These are phyloP conservation scores for Calycina herbarum DNA, from an alignment of 2,329 filamentous ascomycete species.

Conservation along the genomic window DNA sequence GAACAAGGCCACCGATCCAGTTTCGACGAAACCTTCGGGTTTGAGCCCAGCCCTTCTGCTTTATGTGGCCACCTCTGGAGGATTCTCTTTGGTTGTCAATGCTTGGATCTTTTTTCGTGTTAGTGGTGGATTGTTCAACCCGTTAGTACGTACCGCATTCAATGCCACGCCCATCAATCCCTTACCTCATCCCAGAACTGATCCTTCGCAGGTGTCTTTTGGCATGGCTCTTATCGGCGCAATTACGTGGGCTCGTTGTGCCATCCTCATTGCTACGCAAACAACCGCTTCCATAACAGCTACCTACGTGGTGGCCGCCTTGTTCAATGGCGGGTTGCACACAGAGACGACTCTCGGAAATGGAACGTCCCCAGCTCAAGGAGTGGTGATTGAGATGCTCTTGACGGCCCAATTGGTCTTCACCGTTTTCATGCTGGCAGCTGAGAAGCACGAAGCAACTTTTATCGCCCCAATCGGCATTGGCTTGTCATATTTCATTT, in stretches of 20 bases:
- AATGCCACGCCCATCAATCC: neutral
- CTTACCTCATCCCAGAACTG: neutral
- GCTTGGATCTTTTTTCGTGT: slow-evolving; percentile 55
- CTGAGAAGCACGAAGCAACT: slow-evolving; percentile 49
- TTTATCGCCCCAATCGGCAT: slow-evolving; percentile 51
- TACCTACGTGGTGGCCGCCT: slow-evolving; percentile 43
- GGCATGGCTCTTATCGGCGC: slow-evolving; percentile 41
- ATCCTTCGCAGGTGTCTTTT: slow-evolving; percentile 37
- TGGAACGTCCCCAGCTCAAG: slow-evolving; percentile 44
- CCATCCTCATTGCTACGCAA: slow-evolving; percentile 38
- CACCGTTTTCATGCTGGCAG: slow-evolving; percentile 53
- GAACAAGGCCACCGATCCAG: slow-evolving; percentile 36
- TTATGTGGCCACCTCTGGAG: slow-evolving; percentile 34
- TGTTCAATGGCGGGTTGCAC: slow-evolving; percentile 47
- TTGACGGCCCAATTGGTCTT: slow-evolving; percentile 50
- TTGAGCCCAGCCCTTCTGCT: slow-evolving; percentile 26
- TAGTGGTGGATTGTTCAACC: slow-evolving; percentile 53
- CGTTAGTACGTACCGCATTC: slow-evolving; percentile 39
- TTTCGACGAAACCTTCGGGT: slow-evolving; percentile 19
- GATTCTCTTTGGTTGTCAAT: slow-evolving; percentile 45
- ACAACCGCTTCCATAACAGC: slow-evolving; percentile 40
- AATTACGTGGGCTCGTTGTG: slow-evolving; percentile 37
- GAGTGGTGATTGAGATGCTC: slow-evolving; percentile 52
- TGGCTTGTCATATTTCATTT: slow-evolving; percentile 47
- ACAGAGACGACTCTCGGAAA: slow-evolving; percentile 44